Evolutionary conservation across 2,329 filamentous ascomycete genomes (phyloP), one percentile per base, ranked within the genome.

Genomic region (Domatiomyces globalis): DNA sequence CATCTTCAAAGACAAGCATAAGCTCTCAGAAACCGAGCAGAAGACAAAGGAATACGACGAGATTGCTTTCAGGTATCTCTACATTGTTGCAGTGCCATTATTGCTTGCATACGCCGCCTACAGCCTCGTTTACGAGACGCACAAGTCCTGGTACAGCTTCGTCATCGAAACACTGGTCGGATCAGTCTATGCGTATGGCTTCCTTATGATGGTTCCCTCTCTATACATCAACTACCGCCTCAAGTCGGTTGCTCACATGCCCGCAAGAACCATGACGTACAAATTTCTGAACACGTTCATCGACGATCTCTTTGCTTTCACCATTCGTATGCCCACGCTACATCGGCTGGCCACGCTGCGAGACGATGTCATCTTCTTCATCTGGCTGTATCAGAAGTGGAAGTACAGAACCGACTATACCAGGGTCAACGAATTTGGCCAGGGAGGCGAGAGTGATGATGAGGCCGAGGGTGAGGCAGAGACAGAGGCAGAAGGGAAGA

Each of bases 251-350:
- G 92, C 92, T 9, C 92, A 98, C 71, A 95, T 98, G 90, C 89
- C 92, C 1, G 87, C 78, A 60, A 90, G 87, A 71, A 88, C 92
- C 46, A 92, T 98, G 87, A 90, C 83, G 67, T 95, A 95, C 78
- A 95, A 96, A 72, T 95, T 95, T 71, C 73, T 96, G 58, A 95
- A 96, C 73, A 96, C 92, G 4, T 98, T 98, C 67, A 96, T 98
- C 66, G 92, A 98, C 69, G 92, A 98, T 65, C 75, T 98, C 29
- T 98, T 98, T 65, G 92, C 92, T 1, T 98, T 96, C 64, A 98
- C 92, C 42, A 95, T 98, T 73, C 96, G 96, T 73, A 98, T 98
- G 92, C 92, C 92, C 0, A 80, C 89, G 56, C 75, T 98, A 49
- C 92, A 98, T 69, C 81, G 92, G 15, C 74, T 98, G 48, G 88